Evolutionary conservation across 768 basidiomycete genomes (phyloP).

Genomic region (Naganishia kalamii): DNA sequence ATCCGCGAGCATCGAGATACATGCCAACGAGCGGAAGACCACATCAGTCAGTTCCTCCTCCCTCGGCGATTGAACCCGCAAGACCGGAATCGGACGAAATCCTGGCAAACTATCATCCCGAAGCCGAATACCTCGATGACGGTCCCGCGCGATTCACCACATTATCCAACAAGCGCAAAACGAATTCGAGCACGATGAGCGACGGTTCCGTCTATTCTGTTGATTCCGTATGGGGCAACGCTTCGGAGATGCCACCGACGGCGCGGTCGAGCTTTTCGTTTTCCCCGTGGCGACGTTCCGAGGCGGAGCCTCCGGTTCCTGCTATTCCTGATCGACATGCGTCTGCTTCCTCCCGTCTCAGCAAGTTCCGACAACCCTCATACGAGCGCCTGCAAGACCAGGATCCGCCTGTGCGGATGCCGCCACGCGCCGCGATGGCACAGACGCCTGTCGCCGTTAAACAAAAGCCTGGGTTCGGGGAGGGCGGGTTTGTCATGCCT

Average conservation of each 20-base stretch:
- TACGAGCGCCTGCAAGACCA: conserved; percentile 6
- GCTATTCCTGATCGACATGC: not conserved
- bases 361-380: not conserved
- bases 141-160: not conserved
- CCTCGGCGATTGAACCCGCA: not conserved
- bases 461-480: conserved; percentile 6
- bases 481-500: conserved; percentile 4
- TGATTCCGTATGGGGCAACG: conserved; percentile 15
- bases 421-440: not conserved
- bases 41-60: not conserved
- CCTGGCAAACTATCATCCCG: conserved; percentile 4
- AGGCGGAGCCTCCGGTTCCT: not conserved
- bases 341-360: not conserved
- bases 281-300: not conserved
- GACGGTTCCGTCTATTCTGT: conserved; percentile 6
- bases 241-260: not conserved
- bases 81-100: conserved; percentile 5
- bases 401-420: not conserved
- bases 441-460: conserved; percentile 1
- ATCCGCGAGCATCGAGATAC: conserved; percentile 8
- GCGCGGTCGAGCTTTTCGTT: conserved; percentile 1
- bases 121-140: not conserved
- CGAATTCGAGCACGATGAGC: not conserved
- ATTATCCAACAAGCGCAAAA: not conserved
- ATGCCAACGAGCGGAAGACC: conserved; percentile 3